Conservation (phyloP, 352 stramenopile species). For the Pilasporangium apinafurcum region DNA sequence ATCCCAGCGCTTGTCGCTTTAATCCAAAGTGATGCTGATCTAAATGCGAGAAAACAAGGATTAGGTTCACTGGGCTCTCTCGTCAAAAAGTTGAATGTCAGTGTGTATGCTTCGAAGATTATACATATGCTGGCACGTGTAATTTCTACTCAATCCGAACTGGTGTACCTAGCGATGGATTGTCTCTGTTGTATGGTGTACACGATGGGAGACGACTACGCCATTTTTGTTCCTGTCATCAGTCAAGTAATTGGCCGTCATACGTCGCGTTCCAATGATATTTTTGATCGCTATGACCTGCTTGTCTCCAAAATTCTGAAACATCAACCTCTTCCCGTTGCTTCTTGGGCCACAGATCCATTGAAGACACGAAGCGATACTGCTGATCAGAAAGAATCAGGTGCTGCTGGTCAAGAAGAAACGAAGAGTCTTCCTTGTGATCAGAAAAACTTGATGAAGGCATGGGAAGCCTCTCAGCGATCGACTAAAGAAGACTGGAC, state of each 20-base stretch:
- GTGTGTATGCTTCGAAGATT: constrained; percentile 85
- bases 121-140: constrained; percentile 86
- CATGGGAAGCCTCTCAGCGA: constrained; percentile 79
- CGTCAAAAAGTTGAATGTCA: constrained; percentile 88
- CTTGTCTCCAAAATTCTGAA: constrained; percentile 87
- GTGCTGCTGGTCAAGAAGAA: constrained; percentile 36
- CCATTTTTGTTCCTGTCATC: constrained; percentile 85
- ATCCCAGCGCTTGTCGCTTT: constrained; percentile 76
- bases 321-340: constrained; percentile 76
- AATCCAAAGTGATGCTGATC: constrained; percentile 78
- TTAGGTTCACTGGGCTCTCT: constrained; percentile 76
- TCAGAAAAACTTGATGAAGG: constrained; percentile 80
- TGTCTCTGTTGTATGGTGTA: constrained; percentile 87
- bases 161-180: constrained; percentile 86
- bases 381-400: constrained; percentile 27
- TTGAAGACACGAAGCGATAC: constrained; percentile 41
- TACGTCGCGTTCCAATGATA: constrained; percentile 63
- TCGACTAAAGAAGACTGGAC: constrained; percentile 95
- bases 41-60: constrained; percentile 77
- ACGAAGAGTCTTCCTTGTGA: constrained; percentile 75
- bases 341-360: constrained; percentile 74
- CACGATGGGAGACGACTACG: constrained; percentile 86
- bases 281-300: constrained; percentile 85
- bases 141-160: constrained; percentile 72
- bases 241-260: constrained; percentile 75